A percentile compares a stretch with the other conserved stretches of the same genome.
phyloP scores from a whole-genome alignment of 768 basidiomycete genomes.

The Amanita inopinata region DNA sequence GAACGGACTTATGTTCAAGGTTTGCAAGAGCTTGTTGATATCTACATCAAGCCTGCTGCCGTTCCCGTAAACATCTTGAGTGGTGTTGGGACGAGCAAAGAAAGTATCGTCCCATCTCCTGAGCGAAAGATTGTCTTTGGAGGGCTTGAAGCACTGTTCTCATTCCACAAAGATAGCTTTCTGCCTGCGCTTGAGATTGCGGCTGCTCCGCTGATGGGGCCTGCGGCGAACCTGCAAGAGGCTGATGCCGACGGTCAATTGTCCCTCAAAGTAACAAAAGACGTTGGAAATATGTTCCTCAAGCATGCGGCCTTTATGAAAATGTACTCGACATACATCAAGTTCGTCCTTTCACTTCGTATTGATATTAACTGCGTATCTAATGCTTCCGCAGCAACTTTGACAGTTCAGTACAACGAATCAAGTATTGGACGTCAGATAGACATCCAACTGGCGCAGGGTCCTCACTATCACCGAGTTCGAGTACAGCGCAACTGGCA shows the following conservation, averaged over 20 bases:
- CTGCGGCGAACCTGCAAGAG: conserved; percentile 32
- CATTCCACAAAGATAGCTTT: conserved; percentile 90
- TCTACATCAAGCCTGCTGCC: conserved; percentile 84
- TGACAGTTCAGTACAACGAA: conserved; percentile 82
- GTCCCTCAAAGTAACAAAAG: conserved; percentile 65
- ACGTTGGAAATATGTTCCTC: conserved; percentile 82
- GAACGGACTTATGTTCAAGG: conserved; percentile 93
- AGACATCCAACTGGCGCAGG: conserved; percentile 33
- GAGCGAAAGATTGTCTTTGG: conserved; percentile 91
- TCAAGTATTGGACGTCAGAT: conserved; percentile 77
- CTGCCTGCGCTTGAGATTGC: conserved; percentile 83
- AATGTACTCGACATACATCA: conserved; percentile 98
- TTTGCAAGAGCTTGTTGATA: conserved; percentile 88
- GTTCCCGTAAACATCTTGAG: conserved; percentile 61
- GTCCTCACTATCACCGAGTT: conserved; percentile 47
- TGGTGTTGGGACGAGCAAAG: conserved; percentile 63
- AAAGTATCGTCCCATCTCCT: conserved; percentile 73
- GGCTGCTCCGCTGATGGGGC: conserved; percentile 54
- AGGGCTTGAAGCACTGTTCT: conserved; percentile 80
- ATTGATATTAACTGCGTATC: background rate
- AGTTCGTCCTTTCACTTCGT: conserved; percentile 35
- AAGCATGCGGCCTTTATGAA: conserved; percentile 96
- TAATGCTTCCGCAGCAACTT: conserved; percentile 59
- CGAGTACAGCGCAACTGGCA: conserved; percentile 52
- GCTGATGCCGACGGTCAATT: conserved; percentile 64